These are phyloP conservation scores for Paramecium sonneborni DNA, from an alignment of 73 alveolate species.

Conservation along the genomic window DNA sequence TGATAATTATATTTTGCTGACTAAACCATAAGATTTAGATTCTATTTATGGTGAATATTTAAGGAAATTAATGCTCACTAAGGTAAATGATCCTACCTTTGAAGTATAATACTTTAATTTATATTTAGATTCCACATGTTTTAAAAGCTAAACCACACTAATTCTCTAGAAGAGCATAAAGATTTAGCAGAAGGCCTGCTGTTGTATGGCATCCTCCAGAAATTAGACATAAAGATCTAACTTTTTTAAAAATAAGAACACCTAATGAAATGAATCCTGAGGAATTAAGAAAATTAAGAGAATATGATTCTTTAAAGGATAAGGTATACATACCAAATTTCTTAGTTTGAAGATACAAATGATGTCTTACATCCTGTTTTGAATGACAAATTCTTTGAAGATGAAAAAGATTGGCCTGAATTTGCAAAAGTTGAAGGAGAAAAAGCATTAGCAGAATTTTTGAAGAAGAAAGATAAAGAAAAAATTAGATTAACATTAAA, in stretches of 20 bases:
- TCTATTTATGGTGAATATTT: constrained; percentile 67
- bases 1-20: constrained; percentile 59
- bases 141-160: neutral
- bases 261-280: constrained; percentile 60
- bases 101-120: neutral
- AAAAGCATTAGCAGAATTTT: neutral
- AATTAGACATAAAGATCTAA: constrained; percentile 63
- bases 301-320: constrained; percentile 27
- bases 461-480: constrained; percentile 22
- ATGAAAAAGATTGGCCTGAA: neutral
- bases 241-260: constrained; percentile 39
- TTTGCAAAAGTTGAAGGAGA: neutral
- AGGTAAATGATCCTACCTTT: constrained; percentile 47
- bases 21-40: constrained; percentile 63
- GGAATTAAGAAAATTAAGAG: constrained; percentile 45
- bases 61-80: constrained; percentile 63
- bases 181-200: constrained; percentile 45
- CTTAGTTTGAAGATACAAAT: constrained; percentile 35
- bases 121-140: constrained; percentile 1
- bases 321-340: neutral
- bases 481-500: constrained; percentile 38
- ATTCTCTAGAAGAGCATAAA: neutral
- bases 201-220: constrained; percentile 64
- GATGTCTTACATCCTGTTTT: constrained; percentile 22
- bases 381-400: neutral